Base-by-base conservation (phyloP, 1,284 basidiomycete genomes). In the Fomitopsis schrenkii region DNA sequence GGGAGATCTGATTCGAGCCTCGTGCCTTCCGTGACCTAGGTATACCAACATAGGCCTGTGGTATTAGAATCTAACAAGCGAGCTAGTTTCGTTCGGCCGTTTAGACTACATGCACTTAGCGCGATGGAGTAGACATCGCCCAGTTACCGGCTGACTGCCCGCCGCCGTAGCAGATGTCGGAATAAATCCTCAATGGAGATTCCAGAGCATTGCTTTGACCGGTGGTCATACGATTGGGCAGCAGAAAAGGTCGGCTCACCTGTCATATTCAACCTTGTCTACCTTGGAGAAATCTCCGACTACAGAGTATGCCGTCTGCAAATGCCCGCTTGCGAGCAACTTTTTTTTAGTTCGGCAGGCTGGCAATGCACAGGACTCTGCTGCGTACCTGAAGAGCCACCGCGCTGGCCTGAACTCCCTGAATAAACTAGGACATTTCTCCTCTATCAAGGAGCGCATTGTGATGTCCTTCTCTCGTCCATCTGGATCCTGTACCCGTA, bases 281-380 rank as follows among this genome's bases (percentile, higher is more conserved):
- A 84, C 79, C 62, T 86, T 84, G 1, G 86, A 85, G 67, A 95
- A 95, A 72, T 91, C 82, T 9, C 87, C 89, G 5, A 86, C 53
- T 8, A 85, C 86, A 61, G 83, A 86, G 62, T 90, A 90, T 14
- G 84, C 70, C 3, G 89, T 92, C 68, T 92, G 89, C 42, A 90
- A 66, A 70, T 91, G 88, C 15, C 89, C 90, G 69, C 88, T 90
- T 36, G 8, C 26, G 17, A 17, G 6, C 56, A 67, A 17, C 22
- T 22, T 22, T 22, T 22, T 22, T 65, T 59, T 54, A 38, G 26
- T 52, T 55, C 58, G 19, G 59, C 33, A 17, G 35, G 15, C 35
- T 22, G 26, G 10, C 58, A 7, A 7, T 14, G 17, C 26, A 22
- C 40, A 40, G 28, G 38, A 58, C 58, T n/a, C 10, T 6, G 22